Percentiles rank a stretch among this genome's conserved stretches.
These are phyloP conservation scores for Nitzschia inconspicua DNA, from an alignment of 108 stramenopile species.

Conservation along the genomic window DNA sequence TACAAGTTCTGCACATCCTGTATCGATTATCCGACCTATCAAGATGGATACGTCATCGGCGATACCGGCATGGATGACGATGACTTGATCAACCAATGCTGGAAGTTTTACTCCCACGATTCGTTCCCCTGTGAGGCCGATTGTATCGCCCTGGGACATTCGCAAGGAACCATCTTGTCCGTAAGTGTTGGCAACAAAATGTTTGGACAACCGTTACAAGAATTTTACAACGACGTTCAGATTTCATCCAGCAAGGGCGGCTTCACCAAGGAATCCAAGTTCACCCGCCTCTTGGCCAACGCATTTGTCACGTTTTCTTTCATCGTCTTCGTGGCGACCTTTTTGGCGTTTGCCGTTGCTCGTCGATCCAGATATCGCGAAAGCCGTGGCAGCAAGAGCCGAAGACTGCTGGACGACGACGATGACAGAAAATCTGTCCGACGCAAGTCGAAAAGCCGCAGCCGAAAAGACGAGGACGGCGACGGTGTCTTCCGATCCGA, in stretches of 20 bases:
- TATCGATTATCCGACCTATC: constrained; percentile 88
- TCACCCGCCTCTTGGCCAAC: constrained; percentile 70
- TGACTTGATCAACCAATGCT: constrained; percentile 90
- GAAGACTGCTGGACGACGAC: constrained; percentile 67
- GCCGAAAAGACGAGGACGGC: constrained; percentile 9
- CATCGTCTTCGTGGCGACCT: constrained; percentile 80
- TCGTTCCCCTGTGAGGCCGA: constrained; percentile 70
- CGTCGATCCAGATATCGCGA: constrained; percentile 71
- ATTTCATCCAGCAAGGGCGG: neutral
- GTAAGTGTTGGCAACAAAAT: constrained; percentile 53
- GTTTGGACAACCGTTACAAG: constrained; percentile 41
- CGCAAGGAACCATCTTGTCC: constrained; percentile 66
- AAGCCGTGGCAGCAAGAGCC: constrained; percentile 38
- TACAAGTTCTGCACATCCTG: constrained; percentile 79
- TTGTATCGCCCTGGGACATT: constrained; percentile 65
- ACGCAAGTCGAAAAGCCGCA: constrained; percentile 19
- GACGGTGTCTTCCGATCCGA: constrained; percentile 35
- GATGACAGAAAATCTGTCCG: constrained; percentile 35
- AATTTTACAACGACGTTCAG: constrained; percentile 31
- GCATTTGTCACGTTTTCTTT: constrained; percentile 65
- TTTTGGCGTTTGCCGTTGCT: constrained; percentile 84
- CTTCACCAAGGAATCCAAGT: constrained; percentile 28
- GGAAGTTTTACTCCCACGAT: constrained; percentile 87
- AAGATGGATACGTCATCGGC: constrained; percentile 88
- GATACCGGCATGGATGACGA: constrained; percentile 80